phyloP scores from a whole-genome alignment of 371 early-diverging fungal genomes.

The Mortierella sp. region DNA sequence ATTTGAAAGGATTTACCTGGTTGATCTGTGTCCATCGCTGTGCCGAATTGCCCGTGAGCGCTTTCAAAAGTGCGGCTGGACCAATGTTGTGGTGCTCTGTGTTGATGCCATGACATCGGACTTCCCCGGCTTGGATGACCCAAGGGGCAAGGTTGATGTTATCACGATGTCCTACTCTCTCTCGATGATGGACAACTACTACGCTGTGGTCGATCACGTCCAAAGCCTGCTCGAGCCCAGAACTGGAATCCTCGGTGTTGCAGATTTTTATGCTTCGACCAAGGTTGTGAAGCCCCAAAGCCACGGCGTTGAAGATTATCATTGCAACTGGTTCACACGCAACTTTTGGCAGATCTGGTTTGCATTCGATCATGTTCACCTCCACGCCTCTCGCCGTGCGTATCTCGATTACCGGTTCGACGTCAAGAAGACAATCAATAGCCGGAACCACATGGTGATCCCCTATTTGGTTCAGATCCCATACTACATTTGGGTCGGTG shows the following conservation, averaged over 20 bases:
- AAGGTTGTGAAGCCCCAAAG: conserved; percentile 54
- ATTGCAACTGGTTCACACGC: conserved; percentile 82
- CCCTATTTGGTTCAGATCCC: conserved; percentile 85
- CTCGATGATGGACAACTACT: conserved; percentile 86
- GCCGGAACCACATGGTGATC: conserved; percentile 79
- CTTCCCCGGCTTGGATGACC: conserved; percentile 65
- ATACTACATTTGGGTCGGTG: conserved; percentile 88
- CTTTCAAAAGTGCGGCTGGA: conserved; percentile 80
- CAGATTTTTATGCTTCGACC: conserved; percentile 80
- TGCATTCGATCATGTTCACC: conserved; percentile 82
- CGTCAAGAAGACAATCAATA: conserved; percentile 79
- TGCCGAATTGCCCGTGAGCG: conserved; percentile 84
- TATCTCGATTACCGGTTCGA: conserved; percentile 87
- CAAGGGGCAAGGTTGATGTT: conserved; percentile 75
- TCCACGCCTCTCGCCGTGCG: conserved; percentile 83
- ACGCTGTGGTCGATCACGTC: conserved; percentile 78
- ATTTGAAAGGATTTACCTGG: conserved; percentile 84
- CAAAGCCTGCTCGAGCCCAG: conserved; percentile 69
- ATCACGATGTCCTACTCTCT: conserved; percentile 91
- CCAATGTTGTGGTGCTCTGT: conserved; percentile 83
- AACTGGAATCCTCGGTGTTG: conserved; percentile 80
- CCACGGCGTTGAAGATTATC: conserved; percentile 65
- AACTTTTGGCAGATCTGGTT: conserved; percentile 88
- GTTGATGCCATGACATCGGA: conserved; percentile 80
- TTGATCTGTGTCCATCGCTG: conserved; percentile 86